These are phyloP conservation scores for Cytospora piceae DNA, from an alignment of 2,329 filamentous ascomycete species.

Conservation along the genomic window DNA sequence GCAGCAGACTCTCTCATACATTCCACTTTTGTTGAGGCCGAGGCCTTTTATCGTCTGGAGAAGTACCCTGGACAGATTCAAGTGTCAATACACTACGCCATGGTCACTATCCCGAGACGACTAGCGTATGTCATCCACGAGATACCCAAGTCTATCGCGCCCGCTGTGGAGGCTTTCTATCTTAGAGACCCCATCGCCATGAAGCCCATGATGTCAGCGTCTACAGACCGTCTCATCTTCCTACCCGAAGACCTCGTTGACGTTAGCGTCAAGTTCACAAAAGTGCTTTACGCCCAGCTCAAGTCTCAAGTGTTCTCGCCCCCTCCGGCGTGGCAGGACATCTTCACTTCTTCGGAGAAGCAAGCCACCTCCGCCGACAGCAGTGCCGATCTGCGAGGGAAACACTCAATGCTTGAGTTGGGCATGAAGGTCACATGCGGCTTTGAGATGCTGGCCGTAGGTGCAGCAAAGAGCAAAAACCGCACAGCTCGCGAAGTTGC, in stretches of 20 bases:
- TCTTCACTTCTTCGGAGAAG: constrained; percentile 37
- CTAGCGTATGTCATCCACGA: constrained; percentile 78
- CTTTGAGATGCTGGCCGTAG: constrained; percentile 81
- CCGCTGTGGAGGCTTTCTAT: constrained; percentile 90
- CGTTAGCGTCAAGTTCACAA: constrained; percentile 80
- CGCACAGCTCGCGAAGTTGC: constrained; percentile 74
- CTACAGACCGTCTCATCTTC: constrained; percentile 59
- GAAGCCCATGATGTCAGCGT: constrained; percentile 64
- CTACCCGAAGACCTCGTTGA: constrained; percentile 79
- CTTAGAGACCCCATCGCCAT: constrained; percentile 80
- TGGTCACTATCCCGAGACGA: constrained; percentile 77
- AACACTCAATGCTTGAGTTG: constrained; percentile 57
- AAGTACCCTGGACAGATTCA: constrained; percentile 80
- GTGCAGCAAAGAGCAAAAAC: constrained; percentile 69
- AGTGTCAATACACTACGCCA: constrained; percentile 75
- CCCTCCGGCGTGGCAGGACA: constrained; percentile 55
- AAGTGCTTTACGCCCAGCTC: constrained; percentile 87
- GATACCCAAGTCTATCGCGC: constrained; percentile 75
- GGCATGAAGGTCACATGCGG: constrained; percentile 92
- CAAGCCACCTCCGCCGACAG: constrained; percentile 5
- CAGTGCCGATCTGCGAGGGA: constrained; percentile 36
- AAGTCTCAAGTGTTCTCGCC: constrained; percentile 81
- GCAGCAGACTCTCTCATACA: constrained; percentile 65
- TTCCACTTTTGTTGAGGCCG: constrained; percentile 76
- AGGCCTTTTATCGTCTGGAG: constrained; percentile 86